A percentile compares a stretch with the other conserved stretches of the same genome.
These are phyloP conservation scores for Chlorella vulgaris DNA, from an alignment of 139 green algal genomes.

Conservation along the genomic window DNA sequence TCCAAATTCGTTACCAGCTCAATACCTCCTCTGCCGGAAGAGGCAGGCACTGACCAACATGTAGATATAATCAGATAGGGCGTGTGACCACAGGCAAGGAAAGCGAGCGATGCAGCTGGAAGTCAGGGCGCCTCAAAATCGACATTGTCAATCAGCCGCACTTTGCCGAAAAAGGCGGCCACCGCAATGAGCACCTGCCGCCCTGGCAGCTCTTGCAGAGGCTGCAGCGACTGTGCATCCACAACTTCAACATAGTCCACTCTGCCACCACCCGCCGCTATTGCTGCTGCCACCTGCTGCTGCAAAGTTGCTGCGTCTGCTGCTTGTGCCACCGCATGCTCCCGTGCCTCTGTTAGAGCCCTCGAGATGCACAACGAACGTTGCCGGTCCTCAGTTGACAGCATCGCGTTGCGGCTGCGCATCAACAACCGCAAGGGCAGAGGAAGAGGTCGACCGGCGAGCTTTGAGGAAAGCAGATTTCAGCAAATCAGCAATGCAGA, in stretches of 20 bases:
- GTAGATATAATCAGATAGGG: too few species aligned
- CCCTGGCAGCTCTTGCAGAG: conserved; percentile 35
- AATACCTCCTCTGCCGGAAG: too few species aligned
- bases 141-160: conserved; percentile 96
- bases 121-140: conserved; percentile 65
- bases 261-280: conserved; percentile 44
- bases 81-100: not conserved
- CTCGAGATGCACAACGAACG: conserved; percentile 63
- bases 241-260: conserved; percentile 91
- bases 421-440: conserved; percentile 46
- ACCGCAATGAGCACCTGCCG: conserved; percentile 73
- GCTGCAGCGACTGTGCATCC: conserved; percentile 68
- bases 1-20: too few species aligned
- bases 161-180: conserved; percentile 83
- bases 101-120: too few species aligned
- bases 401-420: conserved; percentile 90
- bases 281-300: conserved; percentile 45
- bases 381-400: conserved; percentile 69
- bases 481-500: too few species aligned
- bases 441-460: too few species aligned
- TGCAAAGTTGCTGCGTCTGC: conserved; percentile 35
- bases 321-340: not conserved
- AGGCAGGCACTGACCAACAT: too few species aligned
- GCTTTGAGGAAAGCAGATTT: too few species aligned
- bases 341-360: conserved; percentile 47